Evolutionary conservation across 2,329 filamentous ascomycete genomes (phyloP), one percentile per base, ranked within the genome.

Genomic region (Plenodomus lindquistii): DNA sequence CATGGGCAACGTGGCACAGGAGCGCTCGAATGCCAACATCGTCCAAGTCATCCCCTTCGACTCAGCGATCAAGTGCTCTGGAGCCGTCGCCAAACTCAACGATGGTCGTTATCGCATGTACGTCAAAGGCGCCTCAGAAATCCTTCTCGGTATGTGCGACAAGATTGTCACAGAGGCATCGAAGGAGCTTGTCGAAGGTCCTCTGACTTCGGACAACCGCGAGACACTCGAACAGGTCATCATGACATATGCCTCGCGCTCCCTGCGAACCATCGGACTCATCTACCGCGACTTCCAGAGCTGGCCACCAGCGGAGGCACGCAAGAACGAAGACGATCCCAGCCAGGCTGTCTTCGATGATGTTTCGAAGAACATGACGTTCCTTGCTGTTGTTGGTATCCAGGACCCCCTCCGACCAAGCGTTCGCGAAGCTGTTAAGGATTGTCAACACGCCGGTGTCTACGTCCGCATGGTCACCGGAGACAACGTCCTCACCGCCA

Each of bases 401-500:
- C 89, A 92, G 66, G 89, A 93, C 69, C 89, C 89, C 37, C 80
- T 92, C 11, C 87, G 89, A 52, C 79, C 82, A 0, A 88, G 88
- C 52, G 89, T 92, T n/a, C 79, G 79, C 1, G 83, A 90, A 42
- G 88, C 89, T 10, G 88, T 93, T 21, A 77, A 77, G 50, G 79
- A 85, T 48, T 92, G 89, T 65, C 87, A 92, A 66, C 79, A 81
- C 46, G 89, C 89, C 4, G 89, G 89, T 50, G 88, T 93, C 10
- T 82, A 87, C 52, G 88, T 92, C 16, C 87, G 89, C 63, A 93
- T 93, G 89, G 89, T 93, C 2, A 93, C 89, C 4, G 89, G 89
- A 55, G 89, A 93, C 74, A 92, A 93, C 73, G 84, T 87, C 58
- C 75, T 89, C 50, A 93, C 89, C 7, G 89, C 89, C 1, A 83